These are phyloP conservation scores for Neurospora sp. DNA, from an alignment of 495 filamentous ascomycete genomes.

Conservation along the genomic window DNA sequence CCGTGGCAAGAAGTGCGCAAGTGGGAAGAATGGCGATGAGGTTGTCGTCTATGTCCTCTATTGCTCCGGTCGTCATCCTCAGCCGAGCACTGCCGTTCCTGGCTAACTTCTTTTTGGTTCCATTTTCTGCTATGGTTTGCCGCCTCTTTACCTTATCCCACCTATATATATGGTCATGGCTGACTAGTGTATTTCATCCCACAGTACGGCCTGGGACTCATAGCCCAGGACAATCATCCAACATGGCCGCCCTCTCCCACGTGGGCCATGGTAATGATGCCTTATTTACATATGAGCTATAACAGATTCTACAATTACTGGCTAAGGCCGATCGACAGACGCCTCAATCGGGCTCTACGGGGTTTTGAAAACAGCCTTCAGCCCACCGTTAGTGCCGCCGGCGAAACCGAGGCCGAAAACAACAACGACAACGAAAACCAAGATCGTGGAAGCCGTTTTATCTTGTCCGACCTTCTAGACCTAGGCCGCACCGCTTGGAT, in stretches of 20 bases:
- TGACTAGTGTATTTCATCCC: not conserved
- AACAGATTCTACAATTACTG: constrained; percentile 53
- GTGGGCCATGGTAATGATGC: constrained; percentile 59
- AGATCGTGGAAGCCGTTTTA: constrained; percentile 1
- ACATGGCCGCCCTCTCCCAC: constrained; percentile 66
- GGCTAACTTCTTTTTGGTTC: constrained; percentile 21
- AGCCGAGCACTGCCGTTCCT: constrained; percentile 22
- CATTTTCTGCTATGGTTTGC: constrained; percentile 27
- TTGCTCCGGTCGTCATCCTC: constrained; percentile 32
- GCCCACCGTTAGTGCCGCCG: not conserved
- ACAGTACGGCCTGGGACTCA: constrained; percentile 14
- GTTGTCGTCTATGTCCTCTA: constrained; percentile 17
- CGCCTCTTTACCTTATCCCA: not conserved
- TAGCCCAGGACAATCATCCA: constrained; percentile 16
- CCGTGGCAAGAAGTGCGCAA: not conserved
- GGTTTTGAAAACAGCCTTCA: not conserved
- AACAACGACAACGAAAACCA: constrained; percentile 1
- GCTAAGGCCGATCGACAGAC: constrained; percentile 51
- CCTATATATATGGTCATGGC: no score
- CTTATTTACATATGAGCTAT: constrained; percentile 59
- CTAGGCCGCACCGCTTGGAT: constrained; percentile 6
- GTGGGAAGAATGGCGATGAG: constrained; percentile 2
- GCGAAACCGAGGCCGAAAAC: not conserved
- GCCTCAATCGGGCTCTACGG: constrained; percentile 39
- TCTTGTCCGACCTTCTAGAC: constrained; percentile 5